Evolutionary conservation across 1,284 basidiomycete species (phyloP).

Genomic region (Xerocomus amazonicus): DNA sequence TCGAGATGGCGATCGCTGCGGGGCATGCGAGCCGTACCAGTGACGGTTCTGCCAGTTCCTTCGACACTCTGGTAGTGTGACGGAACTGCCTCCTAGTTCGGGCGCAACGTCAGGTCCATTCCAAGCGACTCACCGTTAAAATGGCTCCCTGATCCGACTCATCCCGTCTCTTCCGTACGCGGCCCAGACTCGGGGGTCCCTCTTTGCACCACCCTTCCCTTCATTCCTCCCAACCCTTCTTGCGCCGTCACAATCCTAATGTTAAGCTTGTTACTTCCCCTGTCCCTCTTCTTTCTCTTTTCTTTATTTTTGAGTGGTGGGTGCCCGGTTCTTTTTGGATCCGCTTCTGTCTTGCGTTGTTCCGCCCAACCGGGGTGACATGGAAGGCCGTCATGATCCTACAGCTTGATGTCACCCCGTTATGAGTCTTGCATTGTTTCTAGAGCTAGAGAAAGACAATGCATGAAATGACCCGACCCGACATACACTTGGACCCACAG

Average conservation of each 20-base stretch:
- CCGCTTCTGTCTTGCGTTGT: constrained; percentile 11
- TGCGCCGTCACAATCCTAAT: too few species aligned
- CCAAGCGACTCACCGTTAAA: neutral
- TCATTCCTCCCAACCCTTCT: neutral
- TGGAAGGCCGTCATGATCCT: constrained; percentile 24
- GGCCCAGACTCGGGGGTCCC: constrained; percentile 1
- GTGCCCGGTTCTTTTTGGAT: constrained; percentile 1
- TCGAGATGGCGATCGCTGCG: neutral
- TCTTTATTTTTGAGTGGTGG: neutral
- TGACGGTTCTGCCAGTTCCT: neutral
- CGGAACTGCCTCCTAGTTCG: constrained; percentile 10
- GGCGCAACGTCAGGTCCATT: constrained; percentile 19
- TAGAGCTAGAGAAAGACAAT: neutral
- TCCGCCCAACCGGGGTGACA: constrained; percentile 14
- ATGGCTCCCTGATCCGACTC: constrained; percentile 19
- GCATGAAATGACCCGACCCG: neutral
- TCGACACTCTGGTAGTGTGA: neutral
- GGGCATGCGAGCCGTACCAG: neutral
- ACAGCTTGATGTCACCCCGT: constrained; percentile 18
- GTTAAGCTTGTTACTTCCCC: neutral
- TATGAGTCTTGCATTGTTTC: constrained; percentile 15
- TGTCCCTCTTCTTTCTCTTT: neutral
- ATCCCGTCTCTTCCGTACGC: constrained; percentile 19
- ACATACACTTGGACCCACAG: constrained; percentile 14
- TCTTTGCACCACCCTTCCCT: neutral